Evolutionary conservation across 108 stramenopile genomes (phyloP), one percentile per base, ranked within the genome.

Genomic region (Cyclotella kingstonii): DNA sequence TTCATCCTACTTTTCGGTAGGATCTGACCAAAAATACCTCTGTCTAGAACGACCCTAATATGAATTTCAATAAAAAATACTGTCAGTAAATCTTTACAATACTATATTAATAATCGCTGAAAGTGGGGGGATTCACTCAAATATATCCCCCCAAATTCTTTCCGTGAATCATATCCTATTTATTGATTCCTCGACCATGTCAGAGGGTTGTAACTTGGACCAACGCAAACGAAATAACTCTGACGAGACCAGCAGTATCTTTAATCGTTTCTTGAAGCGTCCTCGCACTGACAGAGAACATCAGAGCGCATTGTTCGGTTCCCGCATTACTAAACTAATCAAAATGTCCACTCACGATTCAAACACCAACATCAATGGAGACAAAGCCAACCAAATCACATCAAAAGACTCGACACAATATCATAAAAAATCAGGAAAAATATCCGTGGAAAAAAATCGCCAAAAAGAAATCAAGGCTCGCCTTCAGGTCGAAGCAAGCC

Each of bases 401-500:
- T 15, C 5, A 45, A 45, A 15, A 9, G 17, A 17, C 5, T 9
- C 14, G 15, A 15, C 15, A 17, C 5, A 45, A 27, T 21, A 14
- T 5, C 27, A 28, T 50, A 8, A 36, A 41, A 63, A 73, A 36
- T 29, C 50, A 15, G 28, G 23, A 39, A 66, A 73, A 15, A 47
- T 63, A 42, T 50, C 64, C 18, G 25, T 74, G 53, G 73, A 73
- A 33, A 74, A 74, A 53, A 29, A 56, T 8, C 55, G 74, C 15
- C 55, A 70, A 31, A 62, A 57, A 40, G 66, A 80, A 38, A 41
- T 76, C 33, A 78, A 74, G 28, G 23, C 53, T 9, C 76, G 76
- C 15, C 63, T 81, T 15, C 59, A 71, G 36, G 63, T 44, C 11
- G 81, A 82, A 67, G 73, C 76, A 7, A 61, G 44, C 14, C 66